Base-by-base conservation (phyloP, 75 land plant genomes). In the Pinus taeda region DNA sequence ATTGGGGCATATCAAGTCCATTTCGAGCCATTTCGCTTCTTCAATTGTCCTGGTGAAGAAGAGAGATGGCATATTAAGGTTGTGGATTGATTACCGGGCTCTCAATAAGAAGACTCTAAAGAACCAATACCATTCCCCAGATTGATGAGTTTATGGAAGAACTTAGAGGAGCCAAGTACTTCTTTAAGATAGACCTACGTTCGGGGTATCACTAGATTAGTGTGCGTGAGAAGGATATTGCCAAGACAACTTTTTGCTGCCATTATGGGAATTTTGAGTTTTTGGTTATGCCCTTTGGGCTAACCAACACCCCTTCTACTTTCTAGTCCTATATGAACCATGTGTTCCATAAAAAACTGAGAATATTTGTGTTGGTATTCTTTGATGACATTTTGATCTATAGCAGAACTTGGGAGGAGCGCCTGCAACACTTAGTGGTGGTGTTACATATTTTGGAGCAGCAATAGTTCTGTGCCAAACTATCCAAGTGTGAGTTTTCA, bases 351-450 rank as follows among this genome's bases (percentile, higher is more conserved):
- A 59, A 6, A 0, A 4, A 39, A 0, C 59, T 79, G 53, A 12
- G 57, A 3, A 30, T 5, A 3, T 79, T 59, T 17, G 65, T 79
- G 0, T 0, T 80, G 13, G 74, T 80, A 0, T 39, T 75, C 36
- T 75, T 80, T 30, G 77, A 80, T 75, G 78, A 80, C 21, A 80
- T 80, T 21, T 57, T 80, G 22, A 22, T 80, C 4, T 75, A 75
- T 73, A 75, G 0, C 57, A 3, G 6, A 0, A 33, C 71, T 29
- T 53, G 8, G 57, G 53, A 79, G 9, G 21, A 71, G 24, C 57
- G 61, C 20, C 3, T 60, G 4, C 11, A 9, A 11, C 76, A 79
- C 58, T 26, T 74, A 0, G 4, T 20, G 14, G 7, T 9, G 11
- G 76, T 79, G 3, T 55, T 79, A 4, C 4, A 4, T 0, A 39